Base-by-base conservation (phyloP, 192 early-diverging fungal species). In the Backusella sp. region DNA sequence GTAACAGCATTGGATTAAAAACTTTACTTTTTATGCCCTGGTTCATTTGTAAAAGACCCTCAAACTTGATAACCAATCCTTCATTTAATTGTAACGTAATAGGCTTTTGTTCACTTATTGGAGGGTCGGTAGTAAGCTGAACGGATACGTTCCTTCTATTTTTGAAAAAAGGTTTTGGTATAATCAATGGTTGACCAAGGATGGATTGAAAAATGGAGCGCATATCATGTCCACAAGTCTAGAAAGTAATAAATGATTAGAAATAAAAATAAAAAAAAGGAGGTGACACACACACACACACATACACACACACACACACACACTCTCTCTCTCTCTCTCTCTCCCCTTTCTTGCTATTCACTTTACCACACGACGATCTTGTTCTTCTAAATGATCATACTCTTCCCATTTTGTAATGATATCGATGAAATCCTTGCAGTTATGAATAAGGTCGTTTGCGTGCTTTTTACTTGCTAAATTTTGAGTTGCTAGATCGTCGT, bases 21-120 rank as follows among this genome's bases (percentile, higher is more conserved):
- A 6, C 56, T 62, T 32, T 62, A 62, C 56, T 62, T 62, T 62
- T 62, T 21, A 62, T 62, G 3, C 3, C 23, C 9, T 28, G 56
- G 12, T 26, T 30, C 8, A 23, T 26, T 12, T 77, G 69, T 12
- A 77, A 62, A 19, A 77, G 42, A 14, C 76, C 76, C 52, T 77
- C 76, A 46, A 77, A 72, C 46, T 73, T 66, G 15, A 77, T 77
- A 28, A 77, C 41, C 52, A 77, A 49, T 36, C 66, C 76, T 72
- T 73, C 76, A 32, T 59, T 49, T 26, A 65, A 21, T 39, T 71
- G 56, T 21, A 77, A 62, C 2, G 32, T 42, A 1, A 77, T 66
- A 1, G 76, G 76, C 17, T 73, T 67, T 17, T 67, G 70, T 5
- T 77, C 76, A 6, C 68, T 72, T 23, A 77, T 26, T 2, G 62